Conservation (phyloP, 352 stramenopile species). For the Globisporangium apiculatum region DNA sequence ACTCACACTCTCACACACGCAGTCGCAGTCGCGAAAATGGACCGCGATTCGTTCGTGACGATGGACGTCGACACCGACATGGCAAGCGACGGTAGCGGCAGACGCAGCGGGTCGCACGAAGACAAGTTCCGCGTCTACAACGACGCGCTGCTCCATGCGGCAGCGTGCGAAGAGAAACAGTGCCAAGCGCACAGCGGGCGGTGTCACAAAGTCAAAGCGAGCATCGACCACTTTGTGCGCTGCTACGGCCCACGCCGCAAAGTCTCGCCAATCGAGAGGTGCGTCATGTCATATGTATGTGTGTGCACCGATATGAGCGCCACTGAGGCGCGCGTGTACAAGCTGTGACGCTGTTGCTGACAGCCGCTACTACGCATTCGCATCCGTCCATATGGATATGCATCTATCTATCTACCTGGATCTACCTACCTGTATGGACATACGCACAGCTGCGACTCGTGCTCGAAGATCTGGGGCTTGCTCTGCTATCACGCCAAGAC, state of each 20-base stretch:
- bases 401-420: no score
- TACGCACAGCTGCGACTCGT: conserved; percentile 58
- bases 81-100: conserved; percentile 11
- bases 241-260: conserved; percentile 74
- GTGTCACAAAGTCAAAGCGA: conserved; percentile 86
- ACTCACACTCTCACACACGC: not conserved
- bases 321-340: not conserved
- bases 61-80: conserved; percentile 45
- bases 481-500: conserved; percentile 85
- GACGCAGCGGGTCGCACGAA: conserved; percentile 38
- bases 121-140: conserved; percentile 87
- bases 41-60: conserved; percentile 17
- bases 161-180: conserved; percentile 45
- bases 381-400: no score
- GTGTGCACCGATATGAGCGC: not conserved
- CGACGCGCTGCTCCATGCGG: conserved; percentile 64
- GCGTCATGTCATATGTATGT: not conserved
- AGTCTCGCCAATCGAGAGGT: conserved; percentile 75
- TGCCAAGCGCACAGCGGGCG: conserved; percentile 56
- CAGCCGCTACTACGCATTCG: no score
- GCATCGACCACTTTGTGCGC: conserved; percentile 83
- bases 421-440: not conserved
- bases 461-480: conserved; percentile 80
- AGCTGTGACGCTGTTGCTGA: not conserved
- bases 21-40: conserved; percentile 2